Evolutionary conservation across 2,329 filamentous ascomycete genomes (phyloP).

Genomic region (Exophiala oligosperma): DNA sequence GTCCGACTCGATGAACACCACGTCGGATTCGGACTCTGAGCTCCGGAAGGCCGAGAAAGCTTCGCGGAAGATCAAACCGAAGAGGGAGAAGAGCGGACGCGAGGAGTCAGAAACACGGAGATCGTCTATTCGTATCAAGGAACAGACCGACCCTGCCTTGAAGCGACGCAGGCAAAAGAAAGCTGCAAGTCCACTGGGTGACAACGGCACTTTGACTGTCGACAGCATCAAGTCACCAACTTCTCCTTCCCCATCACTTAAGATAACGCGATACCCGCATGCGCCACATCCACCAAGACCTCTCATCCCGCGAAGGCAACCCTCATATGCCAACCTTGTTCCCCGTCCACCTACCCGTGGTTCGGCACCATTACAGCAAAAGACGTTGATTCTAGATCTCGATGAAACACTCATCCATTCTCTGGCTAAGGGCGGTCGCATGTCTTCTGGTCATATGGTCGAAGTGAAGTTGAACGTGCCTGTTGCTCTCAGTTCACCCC

Average conservation of each 20-base stretch:
- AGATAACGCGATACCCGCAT: conserved; percentile 85
- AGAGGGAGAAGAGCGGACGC: conserved; percentile 10
- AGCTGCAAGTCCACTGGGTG: conserved; percentile 21
- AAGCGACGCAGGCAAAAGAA: conserved; percentile 55
- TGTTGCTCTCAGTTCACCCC: conserved; percentile 57
- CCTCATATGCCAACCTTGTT: conserved; percentile 73
- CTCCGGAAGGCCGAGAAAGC: conserved; percentile 12
- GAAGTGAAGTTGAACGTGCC: conserved; percentile 83
- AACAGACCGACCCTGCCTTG: conserved; percentile 41
- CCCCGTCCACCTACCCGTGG: conserved; percentile 45
- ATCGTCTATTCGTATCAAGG: conserved; percentile 29
- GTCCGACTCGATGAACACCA: conserved; percentile 25
- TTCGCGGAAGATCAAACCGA: conserved; percentile 10
- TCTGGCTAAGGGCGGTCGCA: conserved; percentile 92
- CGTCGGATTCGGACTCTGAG: conserved; percentile 27
- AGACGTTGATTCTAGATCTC: conserved; percentile 91
- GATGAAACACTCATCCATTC: conserved; percentile 98
- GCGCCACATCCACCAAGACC: conserved; percentile 86
- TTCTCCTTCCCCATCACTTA: conserved; percentile 67
- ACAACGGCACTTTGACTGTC: conserved; percentile 61
- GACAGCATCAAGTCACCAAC: conserved; percentile 92
- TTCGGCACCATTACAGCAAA: conserved; percentile 58
- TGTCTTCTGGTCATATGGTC: conserved; percentile 98
- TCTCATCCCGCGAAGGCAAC: conserved; percentile 82
- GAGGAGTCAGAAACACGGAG: conserved; percentile 23